Evolutionary conservation across 768 basidiomycete species (phyloP).

Genomic region (Punctularia strigosozonata): DNA sequence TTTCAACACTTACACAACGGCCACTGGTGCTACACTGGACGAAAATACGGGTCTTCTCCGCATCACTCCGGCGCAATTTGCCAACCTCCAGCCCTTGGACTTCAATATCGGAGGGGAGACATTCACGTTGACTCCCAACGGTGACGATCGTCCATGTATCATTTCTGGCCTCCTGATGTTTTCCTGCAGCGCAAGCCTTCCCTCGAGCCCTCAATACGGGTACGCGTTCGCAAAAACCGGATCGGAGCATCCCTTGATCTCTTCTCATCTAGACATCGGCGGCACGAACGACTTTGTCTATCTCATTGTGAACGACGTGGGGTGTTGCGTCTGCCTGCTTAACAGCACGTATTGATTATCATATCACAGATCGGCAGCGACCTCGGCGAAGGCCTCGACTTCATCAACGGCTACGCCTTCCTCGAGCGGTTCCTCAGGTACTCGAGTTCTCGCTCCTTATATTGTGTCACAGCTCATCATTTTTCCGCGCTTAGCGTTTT

Average conservation of each 20-base stretch:
- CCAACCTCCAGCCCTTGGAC: constrained; percentile 8
- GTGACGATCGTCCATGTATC: constrained; percentile 30
- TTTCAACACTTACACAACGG: constrained; percentile 11
- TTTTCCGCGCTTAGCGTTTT: constrained; percentile 32
- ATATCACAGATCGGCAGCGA: constrained; percentile 23
- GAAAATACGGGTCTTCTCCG: constrained; percentile 9
- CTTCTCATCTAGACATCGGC: constrained; percentile 20
- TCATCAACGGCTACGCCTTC: constrained; percentile 43
- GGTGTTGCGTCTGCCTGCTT: too few species aligned
- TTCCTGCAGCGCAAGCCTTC: constrained; percentile 19
- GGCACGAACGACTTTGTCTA: constrained; percentile 12
- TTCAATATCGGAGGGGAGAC: constrained; percentile 10
- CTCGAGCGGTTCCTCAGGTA: constrained; percentile 51
- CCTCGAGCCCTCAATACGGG: too few species aligned
- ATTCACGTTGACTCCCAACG: constrained; percentile 30
- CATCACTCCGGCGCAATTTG: constrained; percentile 11
- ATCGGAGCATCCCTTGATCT: constrained; percentile 11
- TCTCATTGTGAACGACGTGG: constrained; percentile 9
- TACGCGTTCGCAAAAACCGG: too few species aligned
- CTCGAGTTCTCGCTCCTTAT: too few species aligned
- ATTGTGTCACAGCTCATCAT: too few species aligned
- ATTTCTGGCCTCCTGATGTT: too few species aligned
- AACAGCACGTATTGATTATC: too few species aligned
- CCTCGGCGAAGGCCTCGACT: constrained; percentile 39
- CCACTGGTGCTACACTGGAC: constrained; percentile 9